A percentile compares a stretch with the other conserved stretches of the same genome.
Conservation (phyloP, 2,329 filamentous ascomycete species). For the Aspergillus caelatus region DNA sequence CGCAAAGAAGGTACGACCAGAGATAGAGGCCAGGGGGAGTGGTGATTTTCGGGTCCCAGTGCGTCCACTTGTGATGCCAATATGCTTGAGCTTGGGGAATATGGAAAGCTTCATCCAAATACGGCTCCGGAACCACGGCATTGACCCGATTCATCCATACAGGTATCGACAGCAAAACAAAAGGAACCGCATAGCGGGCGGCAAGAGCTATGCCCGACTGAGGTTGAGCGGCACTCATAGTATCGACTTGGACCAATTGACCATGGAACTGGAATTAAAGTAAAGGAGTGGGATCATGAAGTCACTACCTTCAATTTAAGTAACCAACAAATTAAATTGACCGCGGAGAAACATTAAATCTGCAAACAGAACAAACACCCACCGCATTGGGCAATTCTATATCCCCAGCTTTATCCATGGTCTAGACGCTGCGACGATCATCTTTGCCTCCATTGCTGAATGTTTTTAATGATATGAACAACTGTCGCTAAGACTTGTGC, state of each 20-base stretch:
- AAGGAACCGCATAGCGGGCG: constrained; percentile 41
- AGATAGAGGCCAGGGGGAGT: constrained; percentile 85
- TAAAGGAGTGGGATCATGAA: not conserved
- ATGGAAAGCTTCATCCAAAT: constrained; percentile 63
- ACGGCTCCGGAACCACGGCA: constrained; percentile 57
- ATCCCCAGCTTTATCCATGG: constrained; percentile 3
- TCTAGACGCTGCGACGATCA: not conserved
- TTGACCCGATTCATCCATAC: constrained; percentile 52
- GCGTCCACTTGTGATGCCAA: constrained; percentile 70
- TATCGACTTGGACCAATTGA: constrained; percentile 12
- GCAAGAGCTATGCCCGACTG: constrained; percentile 37
- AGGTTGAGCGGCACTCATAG: constrained; percentile 34
- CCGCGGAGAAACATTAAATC: not conserved
- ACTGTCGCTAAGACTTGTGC: not conserved
- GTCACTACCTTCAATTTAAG: not conserved
- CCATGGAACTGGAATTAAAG: constrained; percentile 2
- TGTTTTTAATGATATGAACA: not conserved
- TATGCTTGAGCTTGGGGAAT: constrained; percentile 90
- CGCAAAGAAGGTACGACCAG: constrained; percentile 51
- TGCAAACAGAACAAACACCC: constrained; percentile 41
- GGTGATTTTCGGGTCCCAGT: constrained; percentile 97
- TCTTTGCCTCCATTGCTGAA: constrained; percentile 8
- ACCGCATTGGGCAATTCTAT: constrained; percentile 14
- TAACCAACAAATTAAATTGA: not conserved
- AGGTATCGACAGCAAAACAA: constrained; percentile 37